A percentile compares a stretch with the other conserved stretches of the same genome.
Conservation (phyloP, 352 stramenopile genomes). For the Phytophthora pinifolia region DNA sequence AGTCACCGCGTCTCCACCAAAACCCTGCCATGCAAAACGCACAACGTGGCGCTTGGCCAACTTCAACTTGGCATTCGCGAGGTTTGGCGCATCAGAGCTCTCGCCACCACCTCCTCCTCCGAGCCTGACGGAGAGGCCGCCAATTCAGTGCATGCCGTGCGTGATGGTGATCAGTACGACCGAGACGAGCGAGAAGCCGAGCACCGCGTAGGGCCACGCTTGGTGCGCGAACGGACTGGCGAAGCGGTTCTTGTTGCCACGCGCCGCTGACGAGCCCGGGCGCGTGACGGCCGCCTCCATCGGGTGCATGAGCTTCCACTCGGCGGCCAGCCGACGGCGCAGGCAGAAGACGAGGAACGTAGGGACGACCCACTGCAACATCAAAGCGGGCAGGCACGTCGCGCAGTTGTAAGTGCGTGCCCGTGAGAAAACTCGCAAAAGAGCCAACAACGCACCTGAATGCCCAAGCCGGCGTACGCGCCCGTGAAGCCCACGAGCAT, state of each 20-base stretch:
- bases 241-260: slow-evolving; percentile 60
- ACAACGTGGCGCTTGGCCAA: slow-evolving; percentile 6
- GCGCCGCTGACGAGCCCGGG: slow-evolving; percentile 12
- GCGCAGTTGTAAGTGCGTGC: slow-evolving; percentile 34
- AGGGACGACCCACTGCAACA: slow-evolving; percentile 77
- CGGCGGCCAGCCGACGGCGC: slow-evolving; percentile 48
- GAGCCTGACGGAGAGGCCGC: not conserved
- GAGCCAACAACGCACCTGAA: slow-evolving; percentile 57
- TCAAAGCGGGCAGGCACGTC: slow-evolving; percentile 27
- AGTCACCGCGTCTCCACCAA: slow-evolving; percentile 1
- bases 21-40: slow-evolving; percentile 1
- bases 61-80: slow-evolving; percentile 14
- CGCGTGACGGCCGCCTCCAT: slow-evolving; percentile 33
- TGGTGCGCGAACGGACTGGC: slow-evolving; percentile 70
- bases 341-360: slow-evolving; percentile 76
- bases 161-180: slow-evolving; percentile 77
- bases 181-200: slow-evolving; percentile 56
- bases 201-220: slow-evolving; percentile 70
- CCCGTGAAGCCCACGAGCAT: slow-evolving; percentile 89
- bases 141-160: slow-evolving; percentile 44
- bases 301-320: slow-evolving; percentile 42
- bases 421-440: slow-evolving; percentile 25
- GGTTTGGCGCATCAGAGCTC: no score
- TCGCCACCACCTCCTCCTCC: no score
- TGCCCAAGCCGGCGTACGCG: slow-evolving; percentile 82